Conservation (phyloP, 306 rosid genomes). For the Cotoneaster glaucophyllus region DNA sequence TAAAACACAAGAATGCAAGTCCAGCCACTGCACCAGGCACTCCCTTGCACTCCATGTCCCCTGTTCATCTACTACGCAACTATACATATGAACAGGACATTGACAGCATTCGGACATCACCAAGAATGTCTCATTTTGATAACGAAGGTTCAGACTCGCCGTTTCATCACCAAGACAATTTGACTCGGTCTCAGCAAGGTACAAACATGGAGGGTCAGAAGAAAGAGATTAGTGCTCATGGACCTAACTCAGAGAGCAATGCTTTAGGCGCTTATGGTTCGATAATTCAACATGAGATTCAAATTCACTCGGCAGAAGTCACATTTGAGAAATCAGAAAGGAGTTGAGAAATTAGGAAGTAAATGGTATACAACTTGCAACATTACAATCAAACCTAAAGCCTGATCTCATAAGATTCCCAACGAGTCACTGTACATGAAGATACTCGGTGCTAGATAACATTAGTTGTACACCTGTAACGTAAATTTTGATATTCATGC, state of each 20-base stretch:
- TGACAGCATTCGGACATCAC: conserved; percentile 38
- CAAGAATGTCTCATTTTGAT: conserved; percentile 17
- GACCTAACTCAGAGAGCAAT: neutral
- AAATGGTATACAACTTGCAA: neutral
- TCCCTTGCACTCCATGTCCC: conserved; percentile 43
- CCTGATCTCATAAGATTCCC: neutral
- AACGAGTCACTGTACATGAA: neutral
- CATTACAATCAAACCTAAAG: neutral
- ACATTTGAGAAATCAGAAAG: conserved; percentile 14
- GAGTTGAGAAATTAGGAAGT: neutral
- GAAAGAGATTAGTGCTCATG: neutral
- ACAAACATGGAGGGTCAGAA: neutral
- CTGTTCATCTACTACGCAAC: conserved; percentile 43
- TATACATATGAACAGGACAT: conserved; percentile 15
- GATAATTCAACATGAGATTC: conserved; percentile 13
- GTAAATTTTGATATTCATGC: neutral
- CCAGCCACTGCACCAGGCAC: conserved; percentile 37
- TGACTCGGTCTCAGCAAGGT: conserved; percentile 8
- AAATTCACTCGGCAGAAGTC: neutral
- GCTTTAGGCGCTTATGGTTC: neutral
- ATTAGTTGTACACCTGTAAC: neutral
- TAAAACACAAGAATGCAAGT: conserved; percentile 31
- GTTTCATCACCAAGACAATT: conserved; percentile 8
- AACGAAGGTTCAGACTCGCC: conserved; percentile 17
- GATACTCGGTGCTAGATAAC: neutral